Conservation (phyloP, 768 basidiomycete genomes). For the Amyloporia xantha region DNA sequence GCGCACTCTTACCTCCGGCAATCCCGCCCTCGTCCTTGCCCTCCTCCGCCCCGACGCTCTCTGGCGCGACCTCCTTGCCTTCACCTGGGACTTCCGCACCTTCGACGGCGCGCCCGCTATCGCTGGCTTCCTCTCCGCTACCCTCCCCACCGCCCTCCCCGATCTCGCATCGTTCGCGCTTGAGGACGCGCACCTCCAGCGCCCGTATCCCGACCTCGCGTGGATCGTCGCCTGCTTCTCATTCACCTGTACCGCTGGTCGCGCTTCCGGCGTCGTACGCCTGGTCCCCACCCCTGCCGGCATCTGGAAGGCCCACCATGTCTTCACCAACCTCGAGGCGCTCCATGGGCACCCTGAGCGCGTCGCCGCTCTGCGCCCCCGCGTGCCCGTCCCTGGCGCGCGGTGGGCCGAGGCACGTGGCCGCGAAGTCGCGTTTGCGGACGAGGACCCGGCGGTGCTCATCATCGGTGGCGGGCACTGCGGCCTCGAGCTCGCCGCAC, state of each 20-base stretch:
- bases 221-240: slow-evolving; percentile 29
- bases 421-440: slow-evolving; percentile 31
- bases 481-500: slow-evolving; percentile 50
- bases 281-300: slow-evolving; percentile 38
- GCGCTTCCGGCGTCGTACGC: slow-evolving; percentile 36
- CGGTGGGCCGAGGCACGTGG: slow-evolving; percentile 35
- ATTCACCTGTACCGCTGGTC: slow-evolving; percentile 38
- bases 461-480: slow-evolving; percentile 47
- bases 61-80: slow-evolving; percentile 28
- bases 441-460: slow-evolving; percentile 44
- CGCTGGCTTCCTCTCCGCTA: slow-evolving; percentile 21
- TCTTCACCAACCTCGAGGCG: slow-evolving; percentile 48
- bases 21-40: slow-evolving; percentile 30
- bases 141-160: too few relatives aligned
- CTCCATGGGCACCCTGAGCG: slow-evolving; percentile 40
- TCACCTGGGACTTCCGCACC: slow-evolving; percentile 35
- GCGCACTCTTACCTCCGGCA: slow-evolving; percentile 27
- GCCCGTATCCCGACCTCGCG: slow-evolving; percentile 21
- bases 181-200: slow-evolving; percentile 14
- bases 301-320: slow-evolving; percentile 40
- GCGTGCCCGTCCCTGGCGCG: slow-evolving; percentile 31
- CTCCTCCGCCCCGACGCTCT: slow-evolving; percentile 26
- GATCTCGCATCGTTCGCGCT: slow-evolving; percentile 15
- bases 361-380: slow-evolving; percentile 27
- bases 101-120: slow-evolving; percentile 28